Conservation (phyloP, 192 early-diverging fungal species). For the Backusella tarrabulga region DNA sequence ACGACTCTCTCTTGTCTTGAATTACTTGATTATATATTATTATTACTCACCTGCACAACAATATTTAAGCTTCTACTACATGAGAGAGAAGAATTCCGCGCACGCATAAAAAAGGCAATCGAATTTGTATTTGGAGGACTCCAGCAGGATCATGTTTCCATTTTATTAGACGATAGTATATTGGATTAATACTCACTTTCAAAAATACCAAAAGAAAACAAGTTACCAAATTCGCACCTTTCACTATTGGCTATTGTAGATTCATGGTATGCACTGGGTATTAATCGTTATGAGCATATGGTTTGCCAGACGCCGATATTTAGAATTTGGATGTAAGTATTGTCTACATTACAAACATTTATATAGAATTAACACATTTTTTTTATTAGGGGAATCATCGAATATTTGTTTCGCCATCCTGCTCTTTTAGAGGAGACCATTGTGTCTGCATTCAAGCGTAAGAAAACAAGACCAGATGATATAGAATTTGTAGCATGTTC, state of each 20-base stretch:
- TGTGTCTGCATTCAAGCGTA: conserved; percentile 70
- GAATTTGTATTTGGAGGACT: conserved; percentile 83
- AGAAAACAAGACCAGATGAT: conserved; percentile 75
- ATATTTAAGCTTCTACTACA: conserved; percentile 95
- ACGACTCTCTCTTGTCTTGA: too few relatives aligned
- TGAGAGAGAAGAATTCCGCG: conserved; percentile 79
- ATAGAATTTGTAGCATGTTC: conserved; percentile 89
- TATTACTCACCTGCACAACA: too few relatives aligned
- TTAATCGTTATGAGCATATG: conserved; percentile 91
- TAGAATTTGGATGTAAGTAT: conserved; percentile 76
- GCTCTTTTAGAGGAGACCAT: conserved; percentile 87
- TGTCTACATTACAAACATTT: background rate
- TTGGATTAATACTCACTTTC: conserved; percentile 88
- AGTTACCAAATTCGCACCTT: conserved; percentile 86
- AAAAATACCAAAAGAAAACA: conserved; percentile 63
- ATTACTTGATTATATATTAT: too few relatives aligned
- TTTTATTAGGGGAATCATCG: conserved; percentile 80
- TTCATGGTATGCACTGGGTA: conserved; percentile 81
- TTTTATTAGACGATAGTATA: conserved; percentile 76
- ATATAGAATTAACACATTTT: background rate
- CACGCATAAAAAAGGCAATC: conserved; percentile 69
- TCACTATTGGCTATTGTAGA: conserved; percentile 92
- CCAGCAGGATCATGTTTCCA: conserved; percentile 55
- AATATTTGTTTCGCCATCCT: conserved; percentile 84
- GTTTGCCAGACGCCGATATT: conserved; percentile 96